Conservation (phyloP, 2,329 filamentous ascomycete species). For the Alternaria angustiovoidea region DNA sequence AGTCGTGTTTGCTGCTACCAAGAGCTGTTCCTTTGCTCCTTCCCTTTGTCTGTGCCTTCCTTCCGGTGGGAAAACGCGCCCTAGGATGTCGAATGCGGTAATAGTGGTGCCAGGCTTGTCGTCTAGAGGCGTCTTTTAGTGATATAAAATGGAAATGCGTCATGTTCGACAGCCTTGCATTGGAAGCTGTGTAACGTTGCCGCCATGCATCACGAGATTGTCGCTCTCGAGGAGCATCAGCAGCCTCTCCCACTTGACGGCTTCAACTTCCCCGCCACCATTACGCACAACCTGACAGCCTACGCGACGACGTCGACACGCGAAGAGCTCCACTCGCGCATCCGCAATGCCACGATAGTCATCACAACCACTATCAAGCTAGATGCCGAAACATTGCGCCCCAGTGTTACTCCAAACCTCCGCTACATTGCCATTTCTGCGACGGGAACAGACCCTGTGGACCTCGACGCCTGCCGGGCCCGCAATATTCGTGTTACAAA, state of each 20-base stretch:
- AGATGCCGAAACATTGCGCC: constrained; percentile 51
- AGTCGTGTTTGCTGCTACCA: neutral
- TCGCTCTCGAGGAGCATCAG: constrained; percentile 55
- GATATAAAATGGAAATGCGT: neutral
- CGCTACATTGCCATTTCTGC: constrained; percentile 57
- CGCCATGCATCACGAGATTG: constrained; percentile 55
- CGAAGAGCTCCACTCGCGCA: constrained; percentile 49
- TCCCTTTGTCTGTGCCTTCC: neutral
- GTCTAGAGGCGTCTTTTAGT: neutral
- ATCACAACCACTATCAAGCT: constrained; percentile 54
- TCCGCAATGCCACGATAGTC: constrained; percentile 58
- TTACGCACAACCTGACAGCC: constrained; percentile 52
- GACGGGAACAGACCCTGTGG: constrained; percentile 58
- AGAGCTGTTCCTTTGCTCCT: neutral
- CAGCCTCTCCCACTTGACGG: constrained; percentile 49
- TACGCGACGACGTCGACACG: constrained; percentile 45
- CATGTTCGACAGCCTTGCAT: neutral
- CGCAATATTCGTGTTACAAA: constrained; percentile 58
- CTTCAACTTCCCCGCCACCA: constrained; percentile 50
- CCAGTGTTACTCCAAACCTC: constrained; percentile 53
- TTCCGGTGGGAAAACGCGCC: constrained; percentile 9
- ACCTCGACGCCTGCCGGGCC: constrained; percentile 54
- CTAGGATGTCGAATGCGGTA: constrained; percentile 11
- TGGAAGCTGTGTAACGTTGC: constrained; percentile 17
- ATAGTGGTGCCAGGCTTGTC: constrained; percentile 1